Evolutionary conservation across 2,329 filamentous ascomycete genomes (phyloP).

Genomic region (Curvularia spicifera): DNA sequence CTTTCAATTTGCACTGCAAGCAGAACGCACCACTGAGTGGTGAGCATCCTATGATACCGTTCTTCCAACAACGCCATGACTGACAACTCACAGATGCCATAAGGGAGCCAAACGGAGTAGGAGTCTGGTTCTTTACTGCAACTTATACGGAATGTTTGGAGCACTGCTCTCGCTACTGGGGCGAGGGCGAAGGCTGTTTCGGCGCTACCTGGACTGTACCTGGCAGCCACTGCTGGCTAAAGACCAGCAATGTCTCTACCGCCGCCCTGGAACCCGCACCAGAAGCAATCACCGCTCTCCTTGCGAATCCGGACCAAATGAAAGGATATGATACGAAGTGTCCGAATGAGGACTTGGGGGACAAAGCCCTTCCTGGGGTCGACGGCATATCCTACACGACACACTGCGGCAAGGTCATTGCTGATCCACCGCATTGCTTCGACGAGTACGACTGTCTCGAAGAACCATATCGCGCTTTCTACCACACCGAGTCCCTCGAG

Average conservation of each 20-base stretch:
- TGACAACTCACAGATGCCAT: constrained; percentile 29
- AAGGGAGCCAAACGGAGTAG: background rate
- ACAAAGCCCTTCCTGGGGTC: constrained; percentile 29
- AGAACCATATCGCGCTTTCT: constrained; percentile 30
- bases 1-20: constrained; percentile 41
- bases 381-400: constrained; percentile 37
- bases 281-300: constrained; percentile 27
- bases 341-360: constrained; percentile 30
- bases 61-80: background rate
- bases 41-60: constrained; percentile 9
- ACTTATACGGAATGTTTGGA: constrained; percentile 40
- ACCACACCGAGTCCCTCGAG: constrained; percentile 36
- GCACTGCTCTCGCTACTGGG: constrained; percentile 42
- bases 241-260: constrained; percentile 31
- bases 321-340: constrained; percentile 28
- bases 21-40: constrained; percentile 40
- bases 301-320: constrained; percentile 31
- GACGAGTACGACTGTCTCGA: constrained; percentile 27
- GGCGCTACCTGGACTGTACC: constrained; percentile 35
- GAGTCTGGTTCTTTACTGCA: constrained; percentile 20
- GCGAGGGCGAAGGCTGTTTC: constrained; percentile 39
- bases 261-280: constrained; percentile 15
- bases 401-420: constrained; percentile 38
- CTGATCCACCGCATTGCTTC: constrained; percentile 25
- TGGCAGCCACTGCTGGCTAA: constrained; percentile 36